Percentiles rank a stretch among this genome's conserved stretches.
Evolutionary conservation across 495 filamentous ascomycete genomes (phyloP).

Genomic region (Pseudoneurospora amorphoporcata): DNA sequence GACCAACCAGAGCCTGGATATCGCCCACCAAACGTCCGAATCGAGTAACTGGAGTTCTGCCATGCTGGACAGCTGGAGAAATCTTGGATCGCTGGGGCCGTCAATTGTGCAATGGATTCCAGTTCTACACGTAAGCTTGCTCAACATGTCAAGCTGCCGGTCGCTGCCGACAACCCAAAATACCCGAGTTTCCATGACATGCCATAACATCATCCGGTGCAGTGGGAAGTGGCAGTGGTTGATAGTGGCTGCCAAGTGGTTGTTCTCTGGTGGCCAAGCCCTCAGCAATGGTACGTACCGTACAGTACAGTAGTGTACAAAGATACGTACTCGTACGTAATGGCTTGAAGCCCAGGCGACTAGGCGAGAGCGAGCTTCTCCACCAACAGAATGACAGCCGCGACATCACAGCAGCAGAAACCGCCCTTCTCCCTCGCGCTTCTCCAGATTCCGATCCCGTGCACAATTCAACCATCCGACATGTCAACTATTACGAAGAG

Average conservation of each 20-base stretch:
- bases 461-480: neutral
- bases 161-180: neutral
- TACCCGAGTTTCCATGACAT: conserved; percentile 28
- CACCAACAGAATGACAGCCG: conserved; percentile 7
- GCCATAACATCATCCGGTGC: conserved; percentile 21
- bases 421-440: neutral
- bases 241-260: neutral
- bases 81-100: neutral
- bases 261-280: neutral
- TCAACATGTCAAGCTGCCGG: neutral
- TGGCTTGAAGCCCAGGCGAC: too few relatives aligned
- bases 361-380: conserved; percentile 1
- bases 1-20: neutral
- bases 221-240: conserved; percentile 1
- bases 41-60: neutral
- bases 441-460: neutral
- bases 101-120: neutral
- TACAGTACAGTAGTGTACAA: neutral
- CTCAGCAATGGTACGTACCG: too few relatives aligned
- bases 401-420: neutral
- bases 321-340: conserved; percentile 19
- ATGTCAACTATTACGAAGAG: neutral
- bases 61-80: neutral
- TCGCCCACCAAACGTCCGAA: neutral
- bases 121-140: neutral